These are phyloP conservation scores for Dictyostelium firmibasis DNA, from an alignment of 78 protist genomes.

Conservation along the genomic window DNA sequence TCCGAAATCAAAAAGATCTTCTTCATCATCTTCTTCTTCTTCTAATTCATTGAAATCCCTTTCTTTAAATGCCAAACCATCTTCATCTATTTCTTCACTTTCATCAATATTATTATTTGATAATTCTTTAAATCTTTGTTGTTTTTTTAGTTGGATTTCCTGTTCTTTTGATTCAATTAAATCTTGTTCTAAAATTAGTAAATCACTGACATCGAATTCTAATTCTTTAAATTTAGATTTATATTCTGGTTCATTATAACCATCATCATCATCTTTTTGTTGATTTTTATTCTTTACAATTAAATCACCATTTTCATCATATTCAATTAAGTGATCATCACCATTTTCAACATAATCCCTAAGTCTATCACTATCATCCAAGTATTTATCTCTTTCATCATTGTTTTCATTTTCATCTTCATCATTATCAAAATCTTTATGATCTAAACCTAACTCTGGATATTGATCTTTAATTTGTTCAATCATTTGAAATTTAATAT, in stretches of 20 bases:
- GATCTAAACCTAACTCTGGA: slow-evolving; percentile 26
- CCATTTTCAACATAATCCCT: neutral
- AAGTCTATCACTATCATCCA: neutral
- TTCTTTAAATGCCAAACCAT: neutral
- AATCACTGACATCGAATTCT: slow-evolving; percentile 9
- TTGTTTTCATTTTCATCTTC: neutral
- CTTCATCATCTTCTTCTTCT: slow-evolving; percentile 15
- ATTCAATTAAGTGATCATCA: neutral
- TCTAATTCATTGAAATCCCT: slow-evolving; percentile 10
- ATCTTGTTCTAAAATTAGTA: neutral
- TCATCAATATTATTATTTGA: neutral
- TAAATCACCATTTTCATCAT: neutral
- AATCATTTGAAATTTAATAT: neutral
- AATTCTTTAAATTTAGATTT: neutral
- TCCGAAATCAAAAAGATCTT: neutral
- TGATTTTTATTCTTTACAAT: neutral
- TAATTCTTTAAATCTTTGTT: neutral
- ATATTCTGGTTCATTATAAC: neutral
- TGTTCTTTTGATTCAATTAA: neutral
- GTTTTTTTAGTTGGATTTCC: neutral
- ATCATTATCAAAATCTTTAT: slow-evolving; percentile 9
- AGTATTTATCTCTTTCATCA: neutral
- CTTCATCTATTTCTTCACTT: neutral
- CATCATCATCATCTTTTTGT: neutral
- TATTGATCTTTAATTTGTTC: slow-evolving; percentile 10